Conservation (phyloP, 2,329 filamentous ascomycete species). For the Leptographium lundbergii region DNA sequence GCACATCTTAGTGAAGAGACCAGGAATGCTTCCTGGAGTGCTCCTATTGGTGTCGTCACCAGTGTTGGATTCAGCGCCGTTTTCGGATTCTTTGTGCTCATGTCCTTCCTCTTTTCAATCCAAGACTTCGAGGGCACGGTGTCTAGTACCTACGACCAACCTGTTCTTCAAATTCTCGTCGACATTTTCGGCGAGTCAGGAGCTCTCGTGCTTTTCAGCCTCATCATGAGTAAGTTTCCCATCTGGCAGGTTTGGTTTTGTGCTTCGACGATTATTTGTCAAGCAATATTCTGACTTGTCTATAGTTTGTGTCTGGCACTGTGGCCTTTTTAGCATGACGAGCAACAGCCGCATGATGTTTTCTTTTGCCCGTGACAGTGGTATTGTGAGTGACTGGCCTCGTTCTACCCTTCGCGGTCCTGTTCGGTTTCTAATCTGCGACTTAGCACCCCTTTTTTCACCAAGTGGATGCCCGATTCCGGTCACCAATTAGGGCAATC, state of each 20-base stretch:
- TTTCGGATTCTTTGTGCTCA: constrained; percentile 47
- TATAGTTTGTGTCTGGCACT: constrained; percentile 45
- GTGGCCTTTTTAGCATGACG: constrained; percentile 44
- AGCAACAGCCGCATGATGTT: constrained; percentile 48
- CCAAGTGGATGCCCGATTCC: constrained; percentile 35
- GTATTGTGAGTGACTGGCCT: constrained; percentile 24
- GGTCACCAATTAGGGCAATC: constrained; percentile 37
- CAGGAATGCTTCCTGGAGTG: constrained; percentile 40
- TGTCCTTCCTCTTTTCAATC: constrained; percentile 44
- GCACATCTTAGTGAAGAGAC: constrained; percentile 48
- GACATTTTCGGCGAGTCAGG: constrained; percentile 43
- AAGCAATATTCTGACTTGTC: neutral
- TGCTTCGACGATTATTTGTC: neutral
- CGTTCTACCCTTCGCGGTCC: neutral
- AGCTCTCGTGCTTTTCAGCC: constrained; percentile 39
- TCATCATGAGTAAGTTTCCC: constrained; percentile 31
- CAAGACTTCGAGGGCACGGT: constrained; percentile 40
- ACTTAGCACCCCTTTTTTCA: constrained; percentile 36
- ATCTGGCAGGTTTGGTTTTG: neutral
- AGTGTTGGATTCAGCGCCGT: constrained; percentile 41
- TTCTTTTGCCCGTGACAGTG: constrained; percentile 42
- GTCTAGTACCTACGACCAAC: constrained; percentile 32
- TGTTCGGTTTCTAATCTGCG: neutral
- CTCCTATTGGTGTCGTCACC: constrained; percentile 44
- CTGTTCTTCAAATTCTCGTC: constrained; percentile 45